Conservation (phyloP, 192 early-diverging fungal species). For the Coemansia interrupta region DNA sequence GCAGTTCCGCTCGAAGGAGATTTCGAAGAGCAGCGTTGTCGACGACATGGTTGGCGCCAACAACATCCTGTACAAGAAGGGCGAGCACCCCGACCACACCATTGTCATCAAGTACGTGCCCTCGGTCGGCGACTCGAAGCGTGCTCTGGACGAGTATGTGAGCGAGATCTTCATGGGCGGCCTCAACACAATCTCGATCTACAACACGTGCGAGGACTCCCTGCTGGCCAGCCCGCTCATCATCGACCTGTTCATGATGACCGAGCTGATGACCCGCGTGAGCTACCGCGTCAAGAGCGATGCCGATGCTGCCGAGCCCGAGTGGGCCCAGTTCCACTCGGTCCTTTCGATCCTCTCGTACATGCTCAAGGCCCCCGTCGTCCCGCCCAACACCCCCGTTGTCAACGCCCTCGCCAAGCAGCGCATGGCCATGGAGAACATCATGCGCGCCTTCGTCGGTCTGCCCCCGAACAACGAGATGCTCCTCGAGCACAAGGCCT, state of each 20-base stretch:
- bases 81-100: constrained; percentile 74
- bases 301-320: constrained; percentile 62
- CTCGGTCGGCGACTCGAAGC: constrained; percentile 94
- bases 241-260: constrained; percentile 90
- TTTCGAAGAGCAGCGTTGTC: constrained; percentile 97
- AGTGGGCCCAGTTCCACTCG: constrained; percentile 87
- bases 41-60: constrained; percentile 99
- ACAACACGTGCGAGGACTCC: constrained; percentile 99
- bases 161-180: constrained; percentile 99
- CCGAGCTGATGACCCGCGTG: constrained; percentile 97
- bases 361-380: constrained; percentile 98
- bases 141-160: constrained; percentile 97
- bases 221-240: constrained; percentile 96
- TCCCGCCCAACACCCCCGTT: constrained; percentile 88
- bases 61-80: constrained; percentile 82
- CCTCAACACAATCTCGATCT: constrained; percentile 92
- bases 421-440: constrained; percentile 94
- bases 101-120: constrained; percentile 99
- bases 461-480: constrained; percentile 95
- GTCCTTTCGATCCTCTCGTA: constrained; percentile 88
- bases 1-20: constrained; percentile 99
- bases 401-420: constrained; percentile 96
- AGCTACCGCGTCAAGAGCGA: constrained; percentile 62
- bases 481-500: constrained; percentile 87
- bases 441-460: constrained; percentile 94